Base-by-base conservation (phyloP, 1,139 yeast genomes). In the Yamadazyma dendronema region DNA sequence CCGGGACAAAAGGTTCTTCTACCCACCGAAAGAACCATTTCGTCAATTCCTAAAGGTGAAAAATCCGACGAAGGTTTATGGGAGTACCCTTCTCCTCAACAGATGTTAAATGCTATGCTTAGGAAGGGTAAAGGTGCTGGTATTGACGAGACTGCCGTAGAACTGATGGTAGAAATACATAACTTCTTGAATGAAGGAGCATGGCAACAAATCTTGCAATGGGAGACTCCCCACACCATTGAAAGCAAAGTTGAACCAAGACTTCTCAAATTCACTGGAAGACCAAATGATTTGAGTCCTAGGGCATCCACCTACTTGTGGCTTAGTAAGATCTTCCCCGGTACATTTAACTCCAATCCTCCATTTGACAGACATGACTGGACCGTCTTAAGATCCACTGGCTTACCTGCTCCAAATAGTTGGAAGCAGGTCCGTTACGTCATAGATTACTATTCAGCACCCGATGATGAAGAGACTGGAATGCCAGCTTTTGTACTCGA, bases 11-110 rank as follows among this genome's bases (percentile, higher is more conserved):
- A 74, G 42, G 54, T 86, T 34, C 77, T 75, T 24, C 70, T 92
- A 30, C 89, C 97, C 5, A 86, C 94, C 1, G 86, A 84, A 37
- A 78, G 97, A 52, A 84, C 95, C 3, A 62, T 82, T 30, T 87
- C 96, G 9, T 67, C 89, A 4, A 92, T 92, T 41, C 98, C 99
- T 14, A 75, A 88, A 47, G 97, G 97, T 17, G 77, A 73, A 27
- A 56, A 62, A n/a, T 69, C 66, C 3, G 74, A 67, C 17, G 77
- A 77, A 43, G 90, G 95, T 0, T 79, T 82, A 33, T 92, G 99
- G 99, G 98, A 92, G 60, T 92, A 94, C 58, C 99, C 99, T 2
- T 88, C 96, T 2, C 98, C 99, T 1, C 98, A 92, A 60, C 98
- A 92, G 59, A 94, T 92, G 98, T 80, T 89, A 47, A 90, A 90